These are phyloP conservation scores for Peronospora destructor DNA, from an alignment of 352 stramenopile species.

Conservation along the genomic window DNA sequence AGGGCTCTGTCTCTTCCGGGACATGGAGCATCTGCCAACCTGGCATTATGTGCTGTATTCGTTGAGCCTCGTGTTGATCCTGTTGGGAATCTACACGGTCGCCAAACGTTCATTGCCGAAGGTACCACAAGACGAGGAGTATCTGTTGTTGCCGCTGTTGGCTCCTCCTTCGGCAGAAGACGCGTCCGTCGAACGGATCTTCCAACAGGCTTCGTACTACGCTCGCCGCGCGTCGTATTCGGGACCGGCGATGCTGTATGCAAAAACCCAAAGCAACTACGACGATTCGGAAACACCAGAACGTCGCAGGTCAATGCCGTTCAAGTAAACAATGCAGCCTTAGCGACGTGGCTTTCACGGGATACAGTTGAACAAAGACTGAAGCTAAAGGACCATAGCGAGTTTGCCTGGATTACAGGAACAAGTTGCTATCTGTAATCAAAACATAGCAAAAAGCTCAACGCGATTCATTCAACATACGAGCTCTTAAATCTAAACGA, in stretches of 20 bases:
- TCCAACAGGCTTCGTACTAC: slow-evolving; percentile 51
- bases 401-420: not conserved
- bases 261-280: slow-evolving; percentile 3
- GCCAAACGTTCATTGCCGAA: slow-evolving; percentile 40
- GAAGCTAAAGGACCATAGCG: not conserved
- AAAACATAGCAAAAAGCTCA: too few species aligned
- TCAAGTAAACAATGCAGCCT: slow-evolving; percentile 14
- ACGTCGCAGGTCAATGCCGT: slow-evolving; percentile 36
- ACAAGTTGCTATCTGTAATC: not conserved
- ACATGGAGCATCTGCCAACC: slow-evolving; percentile 55
- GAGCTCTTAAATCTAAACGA: too few species aligned
- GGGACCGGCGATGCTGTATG: slow-evolving; percentile 17
- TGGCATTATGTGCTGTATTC: slow-evolving; percentile 77
- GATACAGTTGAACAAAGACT: not conserved
- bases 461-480: too few species aligned
- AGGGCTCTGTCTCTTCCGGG: slow-evolving; percentile 70
- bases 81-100: slow-evolving; percentile 69
- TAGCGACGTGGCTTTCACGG: slow-evolving; percentile 4
- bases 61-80: slow-evolving; percentile 58
- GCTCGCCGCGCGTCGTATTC: slow-evolving; percentile 30
- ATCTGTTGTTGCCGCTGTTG: slow-evolving; percentile 46
- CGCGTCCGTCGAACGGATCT: slow-evolving; percentile 41
- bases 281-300: slow-evolving; percentile 22
- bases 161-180: slow-evolving; percentile 39
- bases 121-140: slow-evolving; percentile 42